Percentiles rank a stretch among this genome's conserved stretches.
These are phyloP conservation scores for Gyrodon lividus DNA, from an alignment of 768 basidiomycete genomes.

Conservation along the genomic window DNA sequence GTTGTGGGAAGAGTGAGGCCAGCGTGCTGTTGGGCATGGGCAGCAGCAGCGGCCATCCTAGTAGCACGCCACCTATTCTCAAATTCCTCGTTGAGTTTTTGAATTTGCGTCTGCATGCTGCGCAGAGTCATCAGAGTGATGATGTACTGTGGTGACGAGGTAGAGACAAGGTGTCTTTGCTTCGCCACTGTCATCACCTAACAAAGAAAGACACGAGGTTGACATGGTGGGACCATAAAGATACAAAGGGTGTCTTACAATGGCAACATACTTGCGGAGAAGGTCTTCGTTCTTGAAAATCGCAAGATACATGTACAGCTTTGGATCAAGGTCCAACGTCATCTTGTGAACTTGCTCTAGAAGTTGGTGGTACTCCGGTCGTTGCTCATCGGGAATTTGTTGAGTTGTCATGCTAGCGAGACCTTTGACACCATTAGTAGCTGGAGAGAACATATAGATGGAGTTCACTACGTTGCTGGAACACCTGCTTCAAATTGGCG, in stretches of 20 bases:
- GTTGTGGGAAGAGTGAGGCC: background rate
- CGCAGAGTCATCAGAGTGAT: conserved; percentile 40
- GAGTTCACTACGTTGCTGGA: conserved; percentile 31
- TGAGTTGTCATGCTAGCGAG: conserved; percentile 33
- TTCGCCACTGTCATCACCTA: conserved; percentile 46
- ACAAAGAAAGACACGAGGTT: conserved; percentile 5
- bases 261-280: conserved; percentile 50
- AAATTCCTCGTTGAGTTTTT: conserved; percentile 42
- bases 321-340: conserved; percentile 48
- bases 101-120: conserved; percentile 44
- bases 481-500: conserved; percentile 33
- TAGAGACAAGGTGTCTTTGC: conserved; percentile 26
- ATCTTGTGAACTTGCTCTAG: conserved; percentile 50
- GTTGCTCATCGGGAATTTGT: conserved; percentile 52
- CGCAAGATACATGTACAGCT: conserved; percentile 45
- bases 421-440: conserved; percentile 28
- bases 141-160: conserved; percentile 31
- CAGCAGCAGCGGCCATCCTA: conserved; percentile 11
- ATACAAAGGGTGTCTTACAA: conserved; percentile 43
- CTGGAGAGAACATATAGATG: conserved; percentile 8
- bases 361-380: conserved; percentile 48
- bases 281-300: conserved; percentile 47
- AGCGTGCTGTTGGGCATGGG: conserved; percentile 7
- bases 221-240: conserved; percentile 10
- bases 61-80: conserved; percentile 28